Evolutionary conservation across 2,329 filamentous ascomycete genomes (phyloP).

Genomic region (Colletotrichum musae): DNA sequence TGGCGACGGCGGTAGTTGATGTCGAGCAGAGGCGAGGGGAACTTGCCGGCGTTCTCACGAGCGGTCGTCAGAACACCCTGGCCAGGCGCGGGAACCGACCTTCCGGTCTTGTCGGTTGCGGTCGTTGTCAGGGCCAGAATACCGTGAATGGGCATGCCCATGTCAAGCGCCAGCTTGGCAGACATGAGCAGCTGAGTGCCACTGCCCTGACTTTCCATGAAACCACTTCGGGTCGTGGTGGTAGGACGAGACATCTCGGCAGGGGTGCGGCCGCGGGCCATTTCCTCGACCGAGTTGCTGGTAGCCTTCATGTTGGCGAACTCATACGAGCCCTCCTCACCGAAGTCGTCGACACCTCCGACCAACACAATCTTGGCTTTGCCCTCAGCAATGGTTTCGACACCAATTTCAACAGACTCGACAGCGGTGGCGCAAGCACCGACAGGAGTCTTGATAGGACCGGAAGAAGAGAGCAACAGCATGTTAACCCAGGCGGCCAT

Average conservation of each 20-base stretch:
- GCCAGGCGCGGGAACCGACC: conserved; percentile 95
- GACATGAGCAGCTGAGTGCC: conserved; percentile 99
- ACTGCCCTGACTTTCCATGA: conserved; percentile 99
- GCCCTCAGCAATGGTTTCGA: conserved; percentile 98
- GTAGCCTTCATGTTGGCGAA: conserved; percentile 99
- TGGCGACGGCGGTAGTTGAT: conserved; percentile 98
- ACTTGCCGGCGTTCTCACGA: conserved; percentile 90
- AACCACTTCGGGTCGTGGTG: conserved; percentile 95
- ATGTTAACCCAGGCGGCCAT: conserved; percentile 99
- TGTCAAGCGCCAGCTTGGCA: conserved; percentile 93
- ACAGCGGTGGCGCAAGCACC: conserved; percentile 98
- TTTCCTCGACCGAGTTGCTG: conserved; percentile 97
- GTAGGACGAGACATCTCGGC: conserved; percentile 98
- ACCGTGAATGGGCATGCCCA: conserved; percentile 98
- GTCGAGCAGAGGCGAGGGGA: conserved; percentile 94
- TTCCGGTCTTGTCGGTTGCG: conserved; percentile 98
- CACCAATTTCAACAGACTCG: conserved; percentile 97
- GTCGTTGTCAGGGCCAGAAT: conserved; percentile 94
- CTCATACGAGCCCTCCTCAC: conserved; percentile 98
- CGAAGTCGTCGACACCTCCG: conserved; percentile 99
- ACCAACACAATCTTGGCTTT: conserved; percentile 98
- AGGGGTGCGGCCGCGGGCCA: conserved; percentile 94
- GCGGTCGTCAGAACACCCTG: conserved; percentile 97
- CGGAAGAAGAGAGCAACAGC: conserved; percentile 95
- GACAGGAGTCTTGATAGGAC: conserved; percentile 98